phyloP scores from a whole-genome alignment of 257 asterid species.

The Jasminum sambac region DNA sequence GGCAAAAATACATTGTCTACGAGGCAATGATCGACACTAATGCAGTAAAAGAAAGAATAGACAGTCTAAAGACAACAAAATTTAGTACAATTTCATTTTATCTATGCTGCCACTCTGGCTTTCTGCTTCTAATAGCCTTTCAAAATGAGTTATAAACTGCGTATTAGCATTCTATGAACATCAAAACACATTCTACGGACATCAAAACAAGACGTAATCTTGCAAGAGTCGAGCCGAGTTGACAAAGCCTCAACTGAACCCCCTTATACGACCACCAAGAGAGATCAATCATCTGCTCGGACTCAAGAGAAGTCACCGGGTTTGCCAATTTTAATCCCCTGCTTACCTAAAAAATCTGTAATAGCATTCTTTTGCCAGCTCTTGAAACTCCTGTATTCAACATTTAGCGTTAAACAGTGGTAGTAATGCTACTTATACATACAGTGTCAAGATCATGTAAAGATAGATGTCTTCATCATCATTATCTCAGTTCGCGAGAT shows the following conservation, averaged over 20 bases:
- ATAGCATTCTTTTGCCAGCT: slow-evolving; percentile 93
- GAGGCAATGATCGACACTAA: neutral
- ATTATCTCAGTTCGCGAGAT: too few relatives aligned
- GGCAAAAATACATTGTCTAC: neutral
- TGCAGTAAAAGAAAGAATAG: neutral
- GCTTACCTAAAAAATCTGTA: slow-evolving; percentile 48
- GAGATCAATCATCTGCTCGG: neutral
- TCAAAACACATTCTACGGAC: neutral
- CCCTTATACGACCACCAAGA: neutral
- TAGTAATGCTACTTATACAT: neutral
- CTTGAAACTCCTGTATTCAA: slow-evolving; percentile 84
- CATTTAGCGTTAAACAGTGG: neutral
- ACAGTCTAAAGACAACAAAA: neutral
- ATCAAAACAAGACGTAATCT: neutral
- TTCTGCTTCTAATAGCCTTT: neutral
- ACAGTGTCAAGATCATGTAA: too few relatives aligned
- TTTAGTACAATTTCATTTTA: neutral
- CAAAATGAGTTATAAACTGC: neutral
- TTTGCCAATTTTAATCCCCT: slow-evolving; percentile 71
- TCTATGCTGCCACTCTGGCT: neutral
- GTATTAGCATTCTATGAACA: neutral
- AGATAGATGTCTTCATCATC: too few relatives aligned
- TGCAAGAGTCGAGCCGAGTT: neutral
- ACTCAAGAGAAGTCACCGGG: slow-evolving; percentile 71
- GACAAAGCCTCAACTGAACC: neutral